A percentile compares a stretch with the other conserved stretches of the same genome.
Evolutionary conservation across 2,329 filamentous ascomycete genomes (phyloP).

Genomic region (Nannizziopsis arthrosporioides): DNA sequence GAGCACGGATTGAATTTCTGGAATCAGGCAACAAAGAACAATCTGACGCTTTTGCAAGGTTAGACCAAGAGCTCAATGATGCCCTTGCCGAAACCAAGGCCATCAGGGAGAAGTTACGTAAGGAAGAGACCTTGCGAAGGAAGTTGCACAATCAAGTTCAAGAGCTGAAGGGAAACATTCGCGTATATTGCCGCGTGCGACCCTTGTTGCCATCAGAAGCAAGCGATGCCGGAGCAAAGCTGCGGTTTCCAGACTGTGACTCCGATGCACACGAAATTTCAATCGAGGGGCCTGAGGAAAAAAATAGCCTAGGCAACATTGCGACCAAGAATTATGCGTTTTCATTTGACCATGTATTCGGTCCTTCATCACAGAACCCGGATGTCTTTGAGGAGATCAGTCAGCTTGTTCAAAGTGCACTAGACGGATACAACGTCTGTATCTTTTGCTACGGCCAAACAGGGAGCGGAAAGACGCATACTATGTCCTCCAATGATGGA

Average conservation of each 20-base stretch:
- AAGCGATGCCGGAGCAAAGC: slow-evolving; percentile 54
- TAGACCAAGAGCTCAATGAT: slow-evolving; percentile 69
- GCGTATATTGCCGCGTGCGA: slow-evolving; percentile 92
- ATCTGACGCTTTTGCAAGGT: slow-evolving; percentile 69
- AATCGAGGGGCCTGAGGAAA: slow-evolving; percentile 71
- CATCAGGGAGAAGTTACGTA: slow-evolving; percentile 70
- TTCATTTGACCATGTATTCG: slow-evolving; percentile 86
- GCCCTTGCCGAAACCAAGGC: slow-evolving; percentile 58
- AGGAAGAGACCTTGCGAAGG: slow-evolving; percentile 78
- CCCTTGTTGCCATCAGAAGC: slow-evolving; percentile 53
- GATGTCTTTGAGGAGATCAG: slow-evolving; percentile 94
- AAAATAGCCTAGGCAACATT: slow-evolving; percentile 63
- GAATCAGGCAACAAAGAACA: slow-evolving; percentile 85
- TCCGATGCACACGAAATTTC: slow-evolving; percentile 81
- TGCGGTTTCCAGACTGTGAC: slow-evolving; percentile 65
- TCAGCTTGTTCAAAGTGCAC: slow-evolving; percentile 86
- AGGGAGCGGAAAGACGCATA: slow-evolving; percentile 90
- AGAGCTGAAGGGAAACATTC: slow-evolving; percentile 94
- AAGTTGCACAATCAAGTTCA: slow-evolving; percentile 97
- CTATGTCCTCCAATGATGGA: slow-evolving; percentile 81
- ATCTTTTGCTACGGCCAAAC: slow-evolving; percentile 99
- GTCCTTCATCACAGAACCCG: slow-evolving; percentile 61
- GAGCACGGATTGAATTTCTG: slow-evolving; percentile 75
- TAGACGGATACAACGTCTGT: slow-evolving; percentile 97
- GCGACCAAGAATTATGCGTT: slow-evolving; percentile 73